Conservation (phyloP, 2,329 filamentous ascomycete genomes). For the Elsinoe australis region DNA sequence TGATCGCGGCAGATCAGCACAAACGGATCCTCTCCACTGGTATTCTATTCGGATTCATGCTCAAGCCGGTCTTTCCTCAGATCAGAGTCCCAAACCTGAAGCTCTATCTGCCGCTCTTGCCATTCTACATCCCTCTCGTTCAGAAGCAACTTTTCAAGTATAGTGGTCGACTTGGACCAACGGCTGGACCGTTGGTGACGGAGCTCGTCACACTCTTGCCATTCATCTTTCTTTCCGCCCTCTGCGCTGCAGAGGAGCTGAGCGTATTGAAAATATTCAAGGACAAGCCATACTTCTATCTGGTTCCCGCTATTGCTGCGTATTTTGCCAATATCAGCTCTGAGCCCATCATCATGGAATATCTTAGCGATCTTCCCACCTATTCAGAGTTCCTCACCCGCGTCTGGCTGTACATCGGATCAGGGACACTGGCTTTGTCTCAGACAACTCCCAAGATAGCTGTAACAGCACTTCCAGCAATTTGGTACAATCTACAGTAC, state of each 20-base stretch:
- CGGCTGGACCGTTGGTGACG: constrained; percentile 66
- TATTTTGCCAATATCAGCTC: constrained; percentile 29
- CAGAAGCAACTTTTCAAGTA: constrained; percentile 64
- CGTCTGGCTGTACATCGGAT: constrained; percentile 8
- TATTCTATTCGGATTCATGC: constrained; percentile 64
- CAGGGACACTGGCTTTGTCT: background rate
- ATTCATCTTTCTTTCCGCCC: constrained; percentile 35
- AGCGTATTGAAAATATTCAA: constrained; percentile 17
- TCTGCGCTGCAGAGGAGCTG: constrained; percentile 29
- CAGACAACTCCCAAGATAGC: constrained; percentile 10
- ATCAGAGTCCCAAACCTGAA: constrained; percentile 32
- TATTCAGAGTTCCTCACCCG: constrained; percentile 9
- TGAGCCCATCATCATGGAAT: constrained; percentile 9
- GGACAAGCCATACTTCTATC: constrained; percentile 54
- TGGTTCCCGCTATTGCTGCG: constrained; percentile 49
- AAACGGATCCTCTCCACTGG: constrained; percentile 50
- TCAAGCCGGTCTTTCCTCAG: constrained; percentile 43
- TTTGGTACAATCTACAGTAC: constrained; percentile 66
- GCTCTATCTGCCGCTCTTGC: constrained; percentile 62
- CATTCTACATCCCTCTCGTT: constrained; percentile 63
- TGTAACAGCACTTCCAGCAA: constrained; percentile 49
- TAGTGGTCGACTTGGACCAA: constrained; percentile 59
- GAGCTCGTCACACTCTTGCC: constrained; percentile 63
- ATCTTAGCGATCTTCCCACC: background rate
- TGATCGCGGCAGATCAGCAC: constrained; percentile 71